A percentile compares a stretch with the other conserved stretches of the same genome.
phyloP scores from a whole-genome alignment of 2,329 filamentous ascomycete species.

The Penicillium oxalicum region DNA sequence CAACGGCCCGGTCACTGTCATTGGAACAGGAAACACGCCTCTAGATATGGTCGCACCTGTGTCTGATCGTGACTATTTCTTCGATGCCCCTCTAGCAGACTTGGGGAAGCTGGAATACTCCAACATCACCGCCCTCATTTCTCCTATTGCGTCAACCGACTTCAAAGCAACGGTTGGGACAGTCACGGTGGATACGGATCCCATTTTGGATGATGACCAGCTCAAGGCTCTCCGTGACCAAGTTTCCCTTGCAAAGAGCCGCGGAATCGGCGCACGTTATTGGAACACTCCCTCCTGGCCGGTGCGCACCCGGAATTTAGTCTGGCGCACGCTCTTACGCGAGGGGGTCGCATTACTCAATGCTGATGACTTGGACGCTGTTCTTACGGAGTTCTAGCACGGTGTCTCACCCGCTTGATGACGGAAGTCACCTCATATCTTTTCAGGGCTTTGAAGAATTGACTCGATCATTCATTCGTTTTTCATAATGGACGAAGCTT shows the following conservation, averaged over 20 bases:
- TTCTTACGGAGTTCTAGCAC: constrained; percentile 34
- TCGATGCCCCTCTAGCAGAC: constrained; percentile 50
- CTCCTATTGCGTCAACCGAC: constrained; percentile 50
- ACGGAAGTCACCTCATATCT: too few relatives aligned
- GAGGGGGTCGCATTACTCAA: constrained; percentile 59
- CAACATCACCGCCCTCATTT: constrained; percentile 45
- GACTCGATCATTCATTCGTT: not conserved
- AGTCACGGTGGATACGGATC: constrained; percentile 33
- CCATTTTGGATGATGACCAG: constrained; percentile 36
- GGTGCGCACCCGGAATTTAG: constrained; percentile 50
- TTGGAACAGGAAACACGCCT: constrained; percentile 56
- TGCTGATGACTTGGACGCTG: constrained; percentile 56
- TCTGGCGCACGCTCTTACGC: constrained; percentile 53
- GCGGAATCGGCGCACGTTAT: constrained; percentile 56
- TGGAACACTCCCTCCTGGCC: constrained; percentile 60
- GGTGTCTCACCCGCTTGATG: not conserved
- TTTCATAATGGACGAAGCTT: not conserved
- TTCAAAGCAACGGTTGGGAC: constrained; percentile 42
- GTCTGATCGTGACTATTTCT: constrained; percentile 52
- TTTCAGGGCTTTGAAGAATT: not conserved
- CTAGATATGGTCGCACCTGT: constrained; percentile 44
- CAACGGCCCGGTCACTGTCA: constrained; percentile 51
- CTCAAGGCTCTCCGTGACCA: constrained; percentile 48
- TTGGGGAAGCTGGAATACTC: constrained; percentile 37
- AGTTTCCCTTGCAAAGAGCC: constrained; percentile 48